Evolutionary conservation across 257 asterid genomes (phyloP).

Genomic region (Leptodermis oblonga): DNA sequence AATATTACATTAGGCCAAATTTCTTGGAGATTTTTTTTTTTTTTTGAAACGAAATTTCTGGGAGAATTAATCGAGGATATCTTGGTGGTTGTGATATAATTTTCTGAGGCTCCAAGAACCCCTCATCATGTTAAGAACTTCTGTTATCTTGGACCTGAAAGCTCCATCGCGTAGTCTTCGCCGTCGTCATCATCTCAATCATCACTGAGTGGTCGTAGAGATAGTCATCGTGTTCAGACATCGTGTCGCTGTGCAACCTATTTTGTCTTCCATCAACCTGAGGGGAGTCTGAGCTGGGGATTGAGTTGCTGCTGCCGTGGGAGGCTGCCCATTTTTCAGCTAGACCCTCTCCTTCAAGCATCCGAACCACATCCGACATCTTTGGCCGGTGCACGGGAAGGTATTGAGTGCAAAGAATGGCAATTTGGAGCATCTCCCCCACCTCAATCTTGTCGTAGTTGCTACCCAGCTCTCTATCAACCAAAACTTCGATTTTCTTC

Average conservation of each 20-base stretch:
- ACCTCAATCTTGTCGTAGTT: constrained; percentile 72
- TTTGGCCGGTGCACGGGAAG: constrained; percentile 80
- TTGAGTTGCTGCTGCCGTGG: constrained; percentile 43
- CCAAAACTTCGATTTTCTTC: constrained; percentile 57
- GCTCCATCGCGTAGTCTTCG: constrained; percentile 95
- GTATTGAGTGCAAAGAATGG: constrained; percentile 83
- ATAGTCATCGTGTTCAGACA: constrained; percentile 31
- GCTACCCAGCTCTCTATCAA: constrained; percentile 64
- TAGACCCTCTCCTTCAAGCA: constrained; percentile 96
- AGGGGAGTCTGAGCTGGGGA: constrained; percentile 27
- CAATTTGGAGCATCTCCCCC: constrained; percentile 96
- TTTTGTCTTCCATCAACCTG: constrained; percentile 20
- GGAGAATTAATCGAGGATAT: no score
- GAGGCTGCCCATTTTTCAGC: constrained; percentile 98
- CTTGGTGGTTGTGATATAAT: no score
- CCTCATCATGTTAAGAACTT: no score
- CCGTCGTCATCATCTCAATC: constrained; percentile 71
- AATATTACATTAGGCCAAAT: no score
- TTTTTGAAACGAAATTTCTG: no score
- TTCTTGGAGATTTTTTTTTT: no score
- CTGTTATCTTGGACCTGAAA: constrained; percentile 82
- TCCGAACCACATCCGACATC: constrained; percentile 86
- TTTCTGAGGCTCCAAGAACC: no score
- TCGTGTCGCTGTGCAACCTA: constrained; percentile 21
- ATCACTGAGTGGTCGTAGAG: constrained; percentile 53